Evolutionary conservation across 1,139 yeast species (phyloP), one percentile per base, ranked within the genome.

Genomic region (Geotrichum macrosporum): DNA sequence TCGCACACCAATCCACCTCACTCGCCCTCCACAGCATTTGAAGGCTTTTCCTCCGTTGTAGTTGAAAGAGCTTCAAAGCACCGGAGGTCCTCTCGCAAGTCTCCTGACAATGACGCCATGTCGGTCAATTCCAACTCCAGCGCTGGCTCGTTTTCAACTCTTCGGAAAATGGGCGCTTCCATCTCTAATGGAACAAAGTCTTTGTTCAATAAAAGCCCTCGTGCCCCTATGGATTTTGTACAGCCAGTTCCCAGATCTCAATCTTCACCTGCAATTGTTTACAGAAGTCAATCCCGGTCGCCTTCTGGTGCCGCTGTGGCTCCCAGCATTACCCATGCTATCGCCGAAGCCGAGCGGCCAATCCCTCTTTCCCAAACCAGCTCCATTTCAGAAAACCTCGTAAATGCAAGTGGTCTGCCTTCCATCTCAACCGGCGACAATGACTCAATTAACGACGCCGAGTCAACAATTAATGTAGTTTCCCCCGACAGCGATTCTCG

Each of bases 101-200:
- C 46, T 2, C 24, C 33, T 38, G 56, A 53, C 46, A 48, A 42
- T 16, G 64, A 59, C 37, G 48, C 56, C 2, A 41, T 46, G 3
- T 58, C 62, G 2, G 43, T 59, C 36, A 50, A 52, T 35, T 59
- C 63, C 2, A 56, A 53, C 15, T 49, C 62, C 8, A 59, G 64
- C 10, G 53, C 57, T 5, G 51, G 61, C 6, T 61, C 65, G 10
- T 57, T 59, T 51, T 57, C 62, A 2, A 59, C 63, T n/a, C 46
- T 61, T 29, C 50, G 45, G 41, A 46, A 52, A 27, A 50, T 56
- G 54, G 48, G 54, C 15, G 46, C 45, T 26, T 50, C 54, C 12
- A 20, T 55, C 16, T 48, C 47, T 21, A 44, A 44, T 15, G 41
- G 38, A 9, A 18, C 46, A 3, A 48, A 43, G 24, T 39, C 36